Percentiles rank a stretch among this genome's conserved stretches.
Evolutionary conservation across 164 flowering plant species (phyloP).

Genomic region (Macadamia integrifolia): DNA sequence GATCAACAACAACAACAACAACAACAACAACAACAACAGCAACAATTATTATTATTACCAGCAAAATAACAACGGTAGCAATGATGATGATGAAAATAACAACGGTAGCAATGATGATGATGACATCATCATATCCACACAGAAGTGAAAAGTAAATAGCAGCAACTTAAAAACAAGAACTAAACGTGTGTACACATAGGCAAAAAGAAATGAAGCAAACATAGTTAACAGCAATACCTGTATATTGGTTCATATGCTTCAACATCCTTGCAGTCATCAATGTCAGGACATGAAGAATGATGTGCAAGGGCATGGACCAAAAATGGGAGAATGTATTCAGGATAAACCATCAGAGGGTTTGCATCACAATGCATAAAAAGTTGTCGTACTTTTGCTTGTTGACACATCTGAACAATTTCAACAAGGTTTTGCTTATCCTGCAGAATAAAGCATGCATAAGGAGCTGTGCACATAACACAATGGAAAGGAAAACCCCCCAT

Average conservation of each 20-base stretch:
- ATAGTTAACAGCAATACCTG: conserved; percentile 41
- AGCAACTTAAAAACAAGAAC: too few relatives aligned
- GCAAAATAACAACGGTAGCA: too few relatives aligned
- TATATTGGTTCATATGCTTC: conserved; percentile 63
- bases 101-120: too few relatives aligned
- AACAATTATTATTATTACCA: too few relatives aligned
- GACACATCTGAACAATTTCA: conserved; percentile 77
- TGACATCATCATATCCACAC: too few relatives aligned
- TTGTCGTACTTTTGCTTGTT: conserved; percentile 56
- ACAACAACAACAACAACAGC: too few relatives aligned
- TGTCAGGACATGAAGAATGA: conserved; percentile 66
- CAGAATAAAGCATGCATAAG: conserved; percentile 17
- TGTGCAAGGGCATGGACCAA: conserved; percentile 88
- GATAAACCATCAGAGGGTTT: conserved; percentile 43
- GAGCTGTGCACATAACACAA: not conserved
- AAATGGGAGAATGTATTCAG: conserved; percentile 71
- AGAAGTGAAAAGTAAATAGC: too few relatives aligned
- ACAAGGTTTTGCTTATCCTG: conserved; percentile 73
- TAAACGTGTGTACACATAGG: too few relatives aligned
- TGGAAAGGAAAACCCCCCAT: not conserved
- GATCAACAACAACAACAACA: too few relatives aligned
- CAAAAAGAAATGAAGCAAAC: not conserved
- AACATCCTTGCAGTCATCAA: conserved; percentile 69
- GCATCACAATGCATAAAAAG: conserved; percentile 52
- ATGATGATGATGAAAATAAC: too few relatives aligned